Evolutionary conservation across 2,329 filamentous ascomycete species (phyloP), one percentile per base, ranked within the genome.

Genomic region (Lasiodiplodia sp.): DNA sequence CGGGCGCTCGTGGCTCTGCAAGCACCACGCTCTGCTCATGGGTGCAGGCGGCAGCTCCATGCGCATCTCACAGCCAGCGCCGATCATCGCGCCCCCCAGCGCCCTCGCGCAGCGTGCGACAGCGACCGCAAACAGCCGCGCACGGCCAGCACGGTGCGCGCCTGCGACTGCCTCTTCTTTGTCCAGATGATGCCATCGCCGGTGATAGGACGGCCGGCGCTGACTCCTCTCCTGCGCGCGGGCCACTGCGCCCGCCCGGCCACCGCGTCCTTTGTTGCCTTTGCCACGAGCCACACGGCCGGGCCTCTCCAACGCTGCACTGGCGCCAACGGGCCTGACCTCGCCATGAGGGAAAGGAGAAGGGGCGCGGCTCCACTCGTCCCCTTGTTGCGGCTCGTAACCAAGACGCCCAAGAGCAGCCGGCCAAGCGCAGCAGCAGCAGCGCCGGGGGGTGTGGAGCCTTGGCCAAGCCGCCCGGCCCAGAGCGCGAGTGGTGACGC

Each of bases 271-370:
- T 62, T 62, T 62, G 58, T 49, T 51, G 58, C 60, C 60, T 64
- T 64, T 64, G 60, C 60, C 60, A 64, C 60, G 60, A 51, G 58
- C 40, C 57, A 60, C n/a, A 11, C n/a, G 57, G 57, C 57, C 57
- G 57, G 57, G 57, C 38, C 57, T 21, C 31, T 37, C 31, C 56
- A 23, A 37, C n/a, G 56, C 21, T 25, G 53, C 57, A 25, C 14
- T 38, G 57, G 37, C 55, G 55, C 55, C 55, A 37, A 38, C 55
- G 34, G 57, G 57, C 57, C 57, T 60, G 57, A 28, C 38, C 57
- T 28, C 38, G 37, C 57, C 38, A 18, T 34, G 58, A 47, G 23
- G 57, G 56, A 64, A 37, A 64, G 60, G 60, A 64, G 60, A 64
- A 64, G 60, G 60, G 60, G 60, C 38, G 38, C 47, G 60, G 60